Evolutionary conservation across 306 rosid genomes (phyloP), one percentile per base, ranked within the genome.

Genomic region (Corylus avellana): DNA sequence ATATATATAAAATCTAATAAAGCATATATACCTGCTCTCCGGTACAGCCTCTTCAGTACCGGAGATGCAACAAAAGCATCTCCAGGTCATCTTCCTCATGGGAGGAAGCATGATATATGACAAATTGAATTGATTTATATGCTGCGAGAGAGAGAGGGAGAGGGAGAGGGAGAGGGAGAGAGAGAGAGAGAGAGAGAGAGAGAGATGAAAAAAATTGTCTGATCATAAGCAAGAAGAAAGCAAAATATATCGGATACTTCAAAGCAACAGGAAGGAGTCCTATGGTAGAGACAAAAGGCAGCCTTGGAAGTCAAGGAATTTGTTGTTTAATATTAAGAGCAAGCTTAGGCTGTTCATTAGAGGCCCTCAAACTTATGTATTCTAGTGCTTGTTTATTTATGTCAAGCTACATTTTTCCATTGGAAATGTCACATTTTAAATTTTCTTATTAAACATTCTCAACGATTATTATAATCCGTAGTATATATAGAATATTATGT

Each of bases 231-330:
- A 61, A 80, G 85, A 88, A 84, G 83, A 72, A 61, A 56, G 61
- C 53, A 44, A 85, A 76, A 70, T 70, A 55, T 66, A 58, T 75
- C 86, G 87, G 84, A 80, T 79, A 88, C 53, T 78, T 82, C 88
- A 70, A 90, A 57, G 91, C 83, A 86, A 78, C 64, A 82, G 75
- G 77, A 61, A 79, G 82, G 82, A 74, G 74, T 80, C 85, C 37
- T 82, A 74, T 80, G 85, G 75, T 84, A 84, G 88, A 69, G 95
- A 90, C 93, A 89, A 90, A 73, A 63, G 78, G 85, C 44, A 85
- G 81, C 89, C 88, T 91, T 71, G 88, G 91, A 85, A 91, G 95
- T 89, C 87, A 86, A 87, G 89, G 85, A 84, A 73, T 84, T 75
- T 39, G 53, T 62, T 75, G 78, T 76, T 79, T 42, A 64, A 80